Base-by-base conservation (phyloP, 192 early-diverging fungal species). In the Podila epigama region DNA sequence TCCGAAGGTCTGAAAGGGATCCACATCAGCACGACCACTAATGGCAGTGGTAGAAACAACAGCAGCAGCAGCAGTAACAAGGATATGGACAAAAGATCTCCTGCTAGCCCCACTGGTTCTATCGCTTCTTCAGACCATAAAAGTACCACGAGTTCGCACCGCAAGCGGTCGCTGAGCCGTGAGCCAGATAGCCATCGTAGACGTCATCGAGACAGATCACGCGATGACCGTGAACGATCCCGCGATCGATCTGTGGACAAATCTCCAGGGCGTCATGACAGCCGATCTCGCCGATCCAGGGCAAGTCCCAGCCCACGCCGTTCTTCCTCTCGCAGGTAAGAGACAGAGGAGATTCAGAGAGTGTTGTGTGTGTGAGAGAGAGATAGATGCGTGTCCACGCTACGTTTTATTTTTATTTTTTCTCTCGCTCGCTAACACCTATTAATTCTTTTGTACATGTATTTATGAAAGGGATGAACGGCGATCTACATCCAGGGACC, bases 281-380 rank as follows among this genome's bases (percentile, higher is more conserved):
- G 55, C 42, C 62, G 59, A 20, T 55, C 61, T 27, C 44, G 81
- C 34, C 63, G 69, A 5, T 69, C 75, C 6, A 70, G 48, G 32
- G 39, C 65, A 31, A 68, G 59, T 37, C 65, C 65, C 16, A 77
- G 72, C 18, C 72, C 72, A 27, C 28, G 66, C 15, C 33, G 61
- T 11, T 63, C 66, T 55, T 65, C 73, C 31, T 72, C 75, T 28
- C 71, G 75, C 41, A 68, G 64, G 75, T 78, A 62, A 58, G n/a
- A n/a, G n/a, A n/a, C n/a, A n/a, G n/a, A n/a, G n/a, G n/a, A n/a
- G n/a, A n/a, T n/a, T n/a, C n/a, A n/a, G n/a, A n/a, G n/a, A n/a
- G n/a, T n/a, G n/a, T n/a, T n/a, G n/a, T n/a, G n/a, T n/a, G n/a
- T n/a, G n/a, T n/a, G n/a, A n/a, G n/a, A n/a, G n/a, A n/a, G n/a